Evolutionary conservation across 306 rosid genomes (phyloP), one percentile per base, ranked within the genome.

Genomic region (Boehmeria nivea): DNA sequence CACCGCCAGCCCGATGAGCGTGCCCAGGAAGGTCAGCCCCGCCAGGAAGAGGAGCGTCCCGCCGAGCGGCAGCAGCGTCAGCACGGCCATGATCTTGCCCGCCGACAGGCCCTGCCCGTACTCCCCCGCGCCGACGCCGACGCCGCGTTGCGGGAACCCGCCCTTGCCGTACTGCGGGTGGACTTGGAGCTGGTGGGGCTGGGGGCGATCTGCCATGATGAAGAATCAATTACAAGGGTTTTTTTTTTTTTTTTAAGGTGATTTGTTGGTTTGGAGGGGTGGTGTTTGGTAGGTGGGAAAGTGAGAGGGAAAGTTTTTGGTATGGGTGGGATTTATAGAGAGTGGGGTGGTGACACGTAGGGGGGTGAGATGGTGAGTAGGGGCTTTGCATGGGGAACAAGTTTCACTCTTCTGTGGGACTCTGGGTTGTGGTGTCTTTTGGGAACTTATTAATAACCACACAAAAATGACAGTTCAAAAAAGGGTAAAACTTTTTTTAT

Each of bases 381-480:
- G 69, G 55, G 76, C 57, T 60, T 72, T 89, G 88, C 84, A 86
- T 89, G 95, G 63, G 67, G 65, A 84, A 83, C 96, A 85, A 52
- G 88, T 83, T 83, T 89, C 88, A 79, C 5, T 16, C 3, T 14
- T 14, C 10, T 11, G 15, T 11, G 4, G 15, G 4, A 14, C 10
- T 4, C 3, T n/a, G 17, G 3, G 44, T 40, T 13, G 3, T 4
- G 4, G 53, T 20, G 59, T 46, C 45, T 27, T 25, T 24, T 58
- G 37, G 47, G 10, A 24, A 20, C 3, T 16, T 5, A 69, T 45
- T 20, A 2, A 12, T 40, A 25, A 70, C 5, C 25, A 23, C 1
- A 22, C 0, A 11, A 20, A 16, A 43, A 5, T 10, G 25, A 20
- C 9, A 17, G 21, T 17, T 43, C 19, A 36, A 3, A 2, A 57